Base-by-base conservation (phyloP, 2,329 filamentous ascomycete genomes). In the Aspergillus texensis region DNA sequence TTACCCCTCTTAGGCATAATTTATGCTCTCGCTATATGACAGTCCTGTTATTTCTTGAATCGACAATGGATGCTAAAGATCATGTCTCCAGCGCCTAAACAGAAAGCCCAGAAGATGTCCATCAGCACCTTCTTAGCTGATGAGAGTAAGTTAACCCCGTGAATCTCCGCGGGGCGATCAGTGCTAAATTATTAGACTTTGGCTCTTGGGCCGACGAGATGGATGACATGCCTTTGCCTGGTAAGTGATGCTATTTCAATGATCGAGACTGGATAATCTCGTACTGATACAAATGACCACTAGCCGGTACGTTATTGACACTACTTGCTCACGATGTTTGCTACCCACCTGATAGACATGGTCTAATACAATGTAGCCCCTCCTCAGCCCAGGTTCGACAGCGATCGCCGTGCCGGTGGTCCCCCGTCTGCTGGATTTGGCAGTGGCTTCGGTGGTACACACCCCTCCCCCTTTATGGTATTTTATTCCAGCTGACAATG, bases 171-270 rank as follows among this genome's bases (percentile, higher is more conserved):
- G 59, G 55, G 56, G 45, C 62, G 63, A 63, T 65, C 67, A 68
- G 66, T 72, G 68, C 77, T 77, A 65, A 75, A 36, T 24, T 67
- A 68, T 67, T 75, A 91, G 89, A 86, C 74, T 85, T 90, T 77
- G 93, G 94, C 77, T 98, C 95, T 72, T 99, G 95, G 95, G 95
- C 95, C 74, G 96, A 99, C 83, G 95, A 99, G 79, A 97, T 99
- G 83, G 95, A 99, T 81, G 93, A 97, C 75, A 84, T 85, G 80
- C 86, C 86, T 67, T 86, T 91, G 70, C 87, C 89, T 79, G 84
- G 91, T 94, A 86, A 84, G 89, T 83, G 14, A 19, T 52, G 2
- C 21, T 28, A 28, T 34, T 41, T 8, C 9, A 36, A 30, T 54
- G 10, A 26, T 54, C 21, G 16, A 21, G 30, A 39, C 16, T 32